phyloP scores from a whole-genome alignment of 2,329 filamentous ascomycete species.

The Penicillium freii region DNA sequence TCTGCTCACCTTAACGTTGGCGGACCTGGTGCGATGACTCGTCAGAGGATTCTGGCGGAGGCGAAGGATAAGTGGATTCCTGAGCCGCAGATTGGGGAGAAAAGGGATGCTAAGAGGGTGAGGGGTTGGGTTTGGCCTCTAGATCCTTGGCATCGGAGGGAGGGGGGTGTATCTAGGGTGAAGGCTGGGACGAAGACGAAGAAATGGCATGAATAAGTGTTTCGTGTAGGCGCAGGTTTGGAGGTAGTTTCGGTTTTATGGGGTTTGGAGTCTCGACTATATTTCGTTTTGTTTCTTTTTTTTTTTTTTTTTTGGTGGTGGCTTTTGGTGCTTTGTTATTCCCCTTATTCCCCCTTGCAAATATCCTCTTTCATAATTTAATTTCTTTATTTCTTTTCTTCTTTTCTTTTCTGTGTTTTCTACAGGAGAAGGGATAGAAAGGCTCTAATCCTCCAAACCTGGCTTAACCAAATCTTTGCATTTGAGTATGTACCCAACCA shows the following conservation, averaged over 20 bases:
- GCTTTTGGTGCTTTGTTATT: constrained; percentile 2
- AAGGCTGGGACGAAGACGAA: constrained; percentile 29
- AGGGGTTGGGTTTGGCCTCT: constrained; percentile 63
- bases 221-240: neutral
- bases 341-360: constrained; percentile 2
- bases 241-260: neutral
- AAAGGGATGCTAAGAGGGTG: constrained; percentile 58
- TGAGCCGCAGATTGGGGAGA: constrained; percentile 59
- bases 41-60: constrained; percentile 54
- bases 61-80: constrained; percentile 62
- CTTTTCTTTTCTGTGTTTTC: neutral
- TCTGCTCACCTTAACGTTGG: constrained; percentile 62
- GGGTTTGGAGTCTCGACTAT: neutral
- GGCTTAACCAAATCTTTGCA: no score
- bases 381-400: constrained; percentile 3
- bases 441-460: no score
- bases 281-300: neutral
- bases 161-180: constrained; percentile 42
- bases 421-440: no score
- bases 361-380: constrained; percentile 9
- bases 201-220: constrained; percentile 38
- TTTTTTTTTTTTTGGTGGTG: neutral
- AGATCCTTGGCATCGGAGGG: constrained; percentile 59
- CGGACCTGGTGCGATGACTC: constrained; percentile 55
- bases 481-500: no score